These are phyloP conservation scores for Olyra latifolia DNA, from an alignment of 176 grass and related monocot species.

Conservation along the genomic window DNA sequence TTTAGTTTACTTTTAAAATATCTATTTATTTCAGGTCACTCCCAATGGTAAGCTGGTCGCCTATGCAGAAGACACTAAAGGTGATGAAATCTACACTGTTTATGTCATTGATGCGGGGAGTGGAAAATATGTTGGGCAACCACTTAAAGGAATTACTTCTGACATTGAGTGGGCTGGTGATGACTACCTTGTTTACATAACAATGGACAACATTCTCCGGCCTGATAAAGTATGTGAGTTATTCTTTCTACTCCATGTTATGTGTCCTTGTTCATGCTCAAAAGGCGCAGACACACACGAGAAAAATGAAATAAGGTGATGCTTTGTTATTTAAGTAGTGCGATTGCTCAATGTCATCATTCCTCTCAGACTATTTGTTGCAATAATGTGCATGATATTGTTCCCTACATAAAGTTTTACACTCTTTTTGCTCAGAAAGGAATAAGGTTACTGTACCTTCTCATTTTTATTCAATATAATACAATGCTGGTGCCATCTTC, in stretches of 20 bases:
- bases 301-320: background rate
- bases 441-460: background rate
- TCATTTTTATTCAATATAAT: slow-evolving; percentile 15
- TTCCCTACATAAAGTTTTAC: background rate
- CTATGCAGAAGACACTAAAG: slow-evolving; percentile 89
- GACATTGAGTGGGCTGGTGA: slow-evolving; percentile 82
- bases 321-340: background rate
- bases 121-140: slow-evolving; percentile 54
- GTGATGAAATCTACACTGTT: slow-evolving; percentile 80
- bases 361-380: background rate
- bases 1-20: background rate
- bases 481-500: background rate
- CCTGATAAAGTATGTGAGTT: slow-evolving; percentile 71
- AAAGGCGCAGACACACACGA: background rate
- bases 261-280: background rate
- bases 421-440: background rate
- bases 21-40: slow-evolving; percentile 59
- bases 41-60: slow-evolving; percentile 79
- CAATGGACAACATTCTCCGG: slow-evolving; percentile 81
- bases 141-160: slow-evolving; percentile 72
- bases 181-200: slow-evolving; percentile 74
- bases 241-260: slow-evolving; percentile 20
- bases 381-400: background rate
- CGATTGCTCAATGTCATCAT: background rate
- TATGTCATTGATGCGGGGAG: slow-evolving; percentile 75